These are phyloP conservation scores for Tetradesmus obliquus DNA, from an alignment of 139 green algal species.

Conservation along the genomic window DNA sequence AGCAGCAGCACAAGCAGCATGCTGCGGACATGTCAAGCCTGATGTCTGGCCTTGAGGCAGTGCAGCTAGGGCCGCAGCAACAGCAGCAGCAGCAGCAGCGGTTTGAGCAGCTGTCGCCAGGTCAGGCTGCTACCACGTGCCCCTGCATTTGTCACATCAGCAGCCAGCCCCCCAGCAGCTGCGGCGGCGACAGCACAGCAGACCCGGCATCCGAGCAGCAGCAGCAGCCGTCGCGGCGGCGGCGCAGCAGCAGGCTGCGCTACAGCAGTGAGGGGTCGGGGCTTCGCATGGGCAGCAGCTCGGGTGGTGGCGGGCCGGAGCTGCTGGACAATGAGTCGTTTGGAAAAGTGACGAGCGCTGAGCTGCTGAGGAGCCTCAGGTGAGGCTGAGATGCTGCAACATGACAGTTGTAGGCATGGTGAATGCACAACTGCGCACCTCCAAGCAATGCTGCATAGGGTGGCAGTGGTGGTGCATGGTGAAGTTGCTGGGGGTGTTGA, in stretches of 20 bases:
- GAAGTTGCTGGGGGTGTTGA: too few species aligned
- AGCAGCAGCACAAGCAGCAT: background rate
- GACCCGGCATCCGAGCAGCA: background rate
- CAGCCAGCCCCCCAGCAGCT: background rate
- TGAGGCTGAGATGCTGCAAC: background rate
- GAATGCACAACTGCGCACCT: too few species aligned
- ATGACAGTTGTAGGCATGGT: too few species aligned
- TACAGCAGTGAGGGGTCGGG: slow-evolving; percentile 7
- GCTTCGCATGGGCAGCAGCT: background rate
- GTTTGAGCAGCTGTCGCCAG: background rate
- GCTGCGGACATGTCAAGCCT: background rate
- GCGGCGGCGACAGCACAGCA: background rate
- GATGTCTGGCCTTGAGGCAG: background rate
- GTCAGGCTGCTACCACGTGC: background rate
- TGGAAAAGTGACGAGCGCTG: background rate
- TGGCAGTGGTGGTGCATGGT: too few species aligned
- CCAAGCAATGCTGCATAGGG: too few species aligned
- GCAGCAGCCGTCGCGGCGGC: background rate
- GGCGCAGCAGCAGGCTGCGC: background rate
- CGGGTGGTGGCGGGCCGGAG: background rate
- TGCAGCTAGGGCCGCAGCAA: background rate
- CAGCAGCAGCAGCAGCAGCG: background rate
- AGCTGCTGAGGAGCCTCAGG: slow-evolving; percentile 27
- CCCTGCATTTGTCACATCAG: background rate
- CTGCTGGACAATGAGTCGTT: slow-evolving; percentile 27